Evolutionary conservation across 345 rosid species (phyloP), one percentile per base, ranked within the genome.

Genomic region (Moricandia arvensis): DNA sequence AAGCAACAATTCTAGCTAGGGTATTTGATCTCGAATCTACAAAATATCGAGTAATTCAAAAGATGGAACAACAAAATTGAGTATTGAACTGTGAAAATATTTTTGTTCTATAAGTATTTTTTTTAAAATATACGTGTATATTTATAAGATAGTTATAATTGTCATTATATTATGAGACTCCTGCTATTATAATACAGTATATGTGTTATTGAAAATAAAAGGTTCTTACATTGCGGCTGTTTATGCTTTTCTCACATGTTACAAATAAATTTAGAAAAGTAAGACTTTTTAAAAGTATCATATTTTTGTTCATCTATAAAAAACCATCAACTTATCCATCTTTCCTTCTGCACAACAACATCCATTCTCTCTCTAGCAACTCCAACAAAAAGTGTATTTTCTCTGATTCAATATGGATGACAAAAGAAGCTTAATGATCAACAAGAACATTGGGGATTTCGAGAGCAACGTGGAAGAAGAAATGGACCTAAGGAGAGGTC

Each of bases 401-500:
- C 27, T 76, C 43, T 79, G 64, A 76, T 33, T 78, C 69, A 67
- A 5, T 17, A 87, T 87, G 90, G 93, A 83, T 71, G 82, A 63
- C 29, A 84, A 83, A 77, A 74, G 84, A 66, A 71, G 33, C 69
- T 67, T 58, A 71, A 68, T 31, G 59, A 82, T 76, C 53, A 69
- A 69, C 29, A 63, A 69, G 47, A 63, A 69, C 51, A 54, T 54
- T 21, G 69, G 45, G 21, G 65, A 75, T 35, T 35, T 34, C 3
- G 43, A 62, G 29, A 58, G 71, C 63, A 57, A 68, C 59, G 81
- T 59, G 60, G 97, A 88, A 37, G 90, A 89, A n/a, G 89, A 82
- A 38, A 35, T 71, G 81, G 87, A 86, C 58, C 78, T 94, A 5
- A 83, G 90, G 63, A 79, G 96, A 75, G 98, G 98, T 8, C 98